Conservation (phyloP, 2,329 filamentous ascomycete species). For the Xylariaceae sp. region DNA sequence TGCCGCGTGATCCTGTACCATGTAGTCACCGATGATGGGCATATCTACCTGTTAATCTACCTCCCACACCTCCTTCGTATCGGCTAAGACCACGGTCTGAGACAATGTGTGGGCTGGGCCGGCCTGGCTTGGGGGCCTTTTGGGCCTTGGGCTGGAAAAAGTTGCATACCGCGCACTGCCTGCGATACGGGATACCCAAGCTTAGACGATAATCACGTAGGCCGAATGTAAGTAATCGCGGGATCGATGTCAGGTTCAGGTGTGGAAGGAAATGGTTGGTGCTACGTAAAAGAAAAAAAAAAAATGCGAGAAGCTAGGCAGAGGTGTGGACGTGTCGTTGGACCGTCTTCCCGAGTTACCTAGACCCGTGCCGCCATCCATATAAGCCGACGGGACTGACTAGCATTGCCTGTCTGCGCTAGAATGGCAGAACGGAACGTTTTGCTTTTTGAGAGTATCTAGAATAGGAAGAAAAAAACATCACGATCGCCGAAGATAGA, state of each 20-base stretch:
- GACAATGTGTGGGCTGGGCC: constrained; percentile 10
- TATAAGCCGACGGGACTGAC: not conserved
- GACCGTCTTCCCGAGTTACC: constrained; percentile 17
- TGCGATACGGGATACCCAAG: not conserved
- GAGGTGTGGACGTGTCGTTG: constrained; percentile 9
- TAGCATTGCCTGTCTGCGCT: not conserved
- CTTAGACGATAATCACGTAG: constrained; percentile 4
- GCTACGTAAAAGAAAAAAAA: constrained; percentile 11
- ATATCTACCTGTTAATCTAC: not conserved
- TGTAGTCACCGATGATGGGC: not conserved
- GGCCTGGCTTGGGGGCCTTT: constrained; percentile 2
- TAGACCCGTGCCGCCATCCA: not conserved
- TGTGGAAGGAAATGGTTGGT: constrained; percentile 14
- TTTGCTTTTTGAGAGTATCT: not conserved
- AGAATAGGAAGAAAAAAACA: not conserved
- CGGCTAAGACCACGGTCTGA: not conserved
- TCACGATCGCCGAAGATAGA: not conserved
- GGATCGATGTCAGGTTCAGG: constrained; percentile 2
- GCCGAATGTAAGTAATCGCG: not conserved
- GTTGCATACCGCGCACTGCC: too few species aligned
- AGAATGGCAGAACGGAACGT: too few species aligned
- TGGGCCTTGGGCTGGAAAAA: too few species aligned
- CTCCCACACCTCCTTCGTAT: not conserved
- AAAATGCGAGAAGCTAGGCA: too few species aligned
- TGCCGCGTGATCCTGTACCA: not conserved